Base-by-base conservation (phyloP, 192 early-diverging fungal genomes). In the Podila horticola region DNA sequence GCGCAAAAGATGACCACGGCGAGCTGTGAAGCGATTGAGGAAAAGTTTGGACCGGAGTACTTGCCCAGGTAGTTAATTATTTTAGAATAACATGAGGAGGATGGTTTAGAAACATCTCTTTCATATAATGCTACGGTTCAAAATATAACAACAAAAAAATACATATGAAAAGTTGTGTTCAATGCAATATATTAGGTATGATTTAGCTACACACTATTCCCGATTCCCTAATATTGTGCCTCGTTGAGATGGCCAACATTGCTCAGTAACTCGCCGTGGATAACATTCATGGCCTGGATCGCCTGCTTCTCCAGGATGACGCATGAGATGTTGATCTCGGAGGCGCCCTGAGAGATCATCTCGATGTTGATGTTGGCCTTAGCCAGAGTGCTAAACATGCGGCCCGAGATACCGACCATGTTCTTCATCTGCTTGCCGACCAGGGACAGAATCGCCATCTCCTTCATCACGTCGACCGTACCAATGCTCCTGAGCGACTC, bases 341-440 rank as follows among this genome's bases (percentile, higher is more conserved):
- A 94, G 4, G 98, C 95, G 45, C 98, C 98, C 85, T 99, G 98
- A 19, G 94, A 96, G 60, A 99, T 99, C 98, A 99, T 99, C 84
- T 99, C 98, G 79, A 99, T 98, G 77, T 99, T 99, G 72, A 99
- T 92, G 67, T 90, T 85, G 55, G 93, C 90, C 59, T 90, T 91
- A 19, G 96, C 95, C 48, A 99, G 85, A 4, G 94, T 95, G 64
- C 87, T 87, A 84, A 99, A 99, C 97, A 99, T 98, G 76, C 87
- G 90, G 29, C 95, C 92, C 10, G 96, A 93, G 59, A 96, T 93
- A 63, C 98, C 98, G 30, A 98, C 97, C 94, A 96, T 96, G 79
- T 97, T 95, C 51, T 94, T 91, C 98, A 99, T 99, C 74, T 97
- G 93, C 58, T 92, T 91, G 58, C 98, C 98, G 12, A 99, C 98